Conservation (phyloP, 805 yeast species). For the Sungouiozyma intestinalis region DNA sequence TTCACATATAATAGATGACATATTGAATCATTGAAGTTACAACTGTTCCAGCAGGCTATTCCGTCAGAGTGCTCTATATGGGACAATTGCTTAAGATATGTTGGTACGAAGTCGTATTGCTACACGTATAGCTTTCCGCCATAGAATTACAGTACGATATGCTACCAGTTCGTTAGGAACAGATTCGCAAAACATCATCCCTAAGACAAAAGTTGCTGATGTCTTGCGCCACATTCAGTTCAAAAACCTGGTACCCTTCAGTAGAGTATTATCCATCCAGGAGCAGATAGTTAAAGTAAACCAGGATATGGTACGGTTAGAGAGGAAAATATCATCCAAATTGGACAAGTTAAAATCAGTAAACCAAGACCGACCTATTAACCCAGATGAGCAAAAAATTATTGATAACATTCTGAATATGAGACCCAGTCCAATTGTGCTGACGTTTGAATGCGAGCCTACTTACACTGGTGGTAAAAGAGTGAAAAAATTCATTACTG, state of each 20-base stretch:
- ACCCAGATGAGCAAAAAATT: constrained; percentile 38
- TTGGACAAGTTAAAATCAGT: constrained; percentile 31
- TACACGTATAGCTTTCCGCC: too few species aligned
- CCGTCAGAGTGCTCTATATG: too few species aligned
- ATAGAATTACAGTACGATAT: neutral
- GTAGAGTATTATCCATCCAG: constrained; percentile 47
- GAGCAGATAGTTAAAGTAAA: constrained; percentile 45
- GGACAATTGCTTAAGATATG: too few species aligned
- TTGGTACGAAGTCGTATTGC: too few species aligned
- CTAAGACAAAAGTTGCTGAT: constrained; percentile 24
- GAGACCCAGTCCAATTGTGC: constrained; percentile 55
- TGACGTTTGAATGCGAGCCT: constrained; percentile 78
- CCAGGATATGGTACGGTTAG: constrained; percentile 45
- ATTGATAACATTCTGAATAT: constrained; percentile 33
- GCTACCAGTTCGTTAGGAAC: neutral
- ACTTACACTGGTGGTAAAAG: constrained; percentile 90
- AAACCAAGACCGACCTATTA: constrained; percentile 29
- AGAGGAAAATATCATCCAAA: constrained; percentile 37
- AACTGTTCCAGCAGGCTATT: too few species aligned
- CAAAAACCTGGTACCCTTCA: constrained; percentile 31
- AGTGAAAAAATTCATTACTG: constrained; percentile 43
- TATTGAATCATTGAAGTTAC: too few species aligned
- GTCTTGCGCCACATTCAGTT: constrained; percentile 37
- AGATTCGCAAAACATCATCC: constrained; percentile 19
- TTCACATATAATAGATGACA: neutral